Evolutionary conservation across 495 filamentous ascomycete genomes (phyloP), one percentile per base, ranked within the genome.

Genomic region (Trichodelitschia bisporula): DNA sequence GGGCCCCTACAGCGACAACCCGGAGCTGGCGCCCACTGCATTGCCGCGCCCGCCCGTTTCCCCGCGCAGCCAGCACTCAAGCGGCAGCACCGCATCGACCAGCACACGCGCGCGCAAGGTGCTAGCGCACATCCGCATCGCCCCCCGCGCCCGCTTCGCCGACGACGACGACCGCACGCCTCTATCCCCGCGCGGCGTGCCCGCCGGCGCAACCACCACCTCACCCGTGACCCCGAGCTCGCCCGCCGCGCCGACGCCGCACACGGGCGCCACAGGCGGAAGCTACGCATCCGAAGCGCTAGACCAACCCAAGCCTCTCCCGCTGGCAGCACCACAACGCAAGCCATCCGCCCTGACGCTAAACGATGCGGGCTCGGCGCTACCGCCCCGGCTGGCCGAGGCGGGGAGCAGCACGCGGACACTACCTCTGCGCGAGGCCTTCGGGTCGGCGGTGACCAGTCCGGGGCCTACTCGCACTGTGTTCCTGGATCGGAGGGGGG

Each of bases 401-500:
- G 21, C 21, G 21, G n/a, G n/a, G 6, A n/a, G 21, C 21, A 24
- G 21, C 21, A 6, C 6, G 21, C 26, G 17, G 16, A 20, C 42
- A 3, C 42, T 47, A 9, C 44, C 41, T n/a, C 31, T 47, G 6
- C 42, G 42, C 19, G 31, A 36, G 27, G 28, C 19, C 27, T 26
- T 19, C 23, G 21, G 4, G 24, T 40, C 11, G 33, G 32, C 15
- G 76, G 76, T 11, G 82, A 77, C 0, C 67, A 78, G 4, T 10
- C 6, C 39, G 14, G 18, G 23, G 16, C 33, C 47, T 2, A 43
- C 38, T 21, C 44, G 48, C 31, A 55, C 50, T 0, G 50, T 49
- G 13, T 43, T 40, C 26, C 15, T 55, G 13, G 79, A 84, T 37
- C 58, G 77, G 3, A 60, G 62, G 3, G 43, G 44, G 0, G 62